These are phyloP conservation scores for Eleusine coracana DNA, from an alignment of 176 grass and related monocot species.

Conservation along the genomic window DNA sequence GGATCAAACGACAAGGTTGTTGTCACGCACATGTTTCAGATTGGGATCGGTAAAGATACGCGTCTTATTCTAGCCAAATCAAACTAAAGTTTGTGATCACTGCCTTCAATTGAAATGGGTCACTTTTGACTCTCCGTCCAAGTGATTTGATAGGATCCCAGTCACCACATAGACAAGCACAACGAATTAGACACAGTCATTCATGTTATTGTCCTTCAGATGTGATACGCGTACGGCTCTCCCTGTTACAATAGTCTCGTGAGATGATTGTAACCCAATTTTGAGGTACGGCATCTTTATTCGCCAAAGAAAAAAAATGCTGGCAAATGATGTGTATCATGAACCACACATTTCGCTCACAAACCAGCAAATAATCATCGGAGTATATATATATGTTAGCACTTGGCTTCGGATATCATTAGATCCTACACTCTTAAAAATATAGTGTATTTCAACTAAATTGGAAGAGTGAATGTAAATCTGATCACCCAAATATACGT, in stretches of 20 bases:
- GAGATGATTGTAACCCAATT: background rate
- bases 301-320: background rate
- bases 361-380: background rate
- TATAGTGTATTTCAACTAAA: no score
- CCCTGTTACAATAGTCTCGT: background rate
- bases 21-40: constrained; percentile 33
- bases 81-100: constrained; percentile 11
- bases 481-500: no score
- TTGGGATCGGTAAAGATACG: background rate
- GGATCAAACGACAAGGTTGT: constrained; percentile 14
- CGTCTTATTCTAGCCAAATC: constrained; percentile 28
- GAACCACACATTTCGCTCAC: background rate
- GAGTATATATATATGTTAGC: no score
- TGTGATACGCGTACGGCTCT: constrained; percentile 4
- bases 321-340: background rate
- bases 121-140: constrained; percentile 28
- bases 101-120: background rate
- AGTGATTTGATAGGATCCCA: background rate
- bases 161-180: background rate
- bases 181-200: constrained; percentile 19
- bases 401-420: background rate
- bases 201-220: constrained; percentile 18
- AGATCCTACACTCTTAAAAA: no score
- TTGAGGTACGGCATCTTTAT: background rate
- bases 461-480: no score